phyloP scores from a whole-genome alignment of 768 basidiomycete genomes.

The Rhizopogon sp. region DNA sequence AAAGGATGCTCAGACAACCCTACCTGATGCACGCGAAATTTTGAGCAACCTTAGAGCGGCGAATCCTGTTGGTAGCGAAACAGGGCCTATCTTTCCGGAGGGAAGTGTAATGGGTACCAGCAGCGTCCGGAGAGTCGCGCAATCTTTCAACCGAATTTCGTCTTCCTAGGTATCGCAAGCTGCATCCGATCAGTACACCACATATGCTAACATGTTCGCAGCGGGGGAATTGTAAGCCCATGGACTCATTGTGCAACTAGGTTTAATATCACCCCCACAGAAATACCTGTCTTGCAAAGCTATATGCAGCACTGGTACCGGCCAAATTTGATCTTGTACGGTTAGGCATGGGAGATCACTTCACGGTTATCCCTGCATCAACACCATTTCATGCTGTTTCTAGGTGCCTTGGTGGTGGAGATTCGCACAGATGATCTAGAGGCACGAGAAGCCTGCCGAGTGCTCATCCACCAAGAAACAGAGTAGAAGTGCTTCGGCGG shows the following conservation, averaged over 20 bases:
- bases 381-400: constrained; percentile 87
- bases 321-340: constrained; percentile 91
- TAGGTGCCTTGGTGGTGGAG: constrained; percentile 84
- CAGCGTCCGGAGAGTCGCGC: constrained; percentile 89
- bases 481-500: constrained; percentile 81
- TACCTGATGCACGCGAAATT: constrained; percentile 81
- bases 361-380: constrained; percentile 72
- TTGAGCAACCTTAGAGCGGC: constrained; percentile 84
- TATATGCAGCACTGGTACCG: constrained; percentile 90
- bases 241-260: constrained; percentile 1
- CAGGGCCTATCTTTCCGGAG: constrained; percentile 64
- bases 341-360: constrained; percentile 65
- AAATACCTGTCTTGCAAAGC: constrained; percentile 89
- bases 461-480: constrained; percentile 72
- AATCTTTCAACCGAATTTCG: constrained; percentile 66
- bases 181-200: background rate
- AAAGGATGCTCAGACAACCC: constrained; percentile 91
- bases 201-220: constrained; percentile 21
- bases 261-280: constrained; percentile 31
- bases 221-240: constrained; percentile 83
- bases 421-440: constrained; percentile 63
- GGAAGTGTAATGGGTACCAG: constrained; percentile 95
- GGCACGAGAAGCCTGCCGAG: constrained; percentile 57
- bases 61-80: constrained; percentile 86
- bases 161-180: constrained; percentile 87